Percentiles rank a stretch among this genome's conserved stretches.
phyloP scores from a whole-genome alignment of 139 green algal genomes.

The Astrephomene gubernaculifera region DNA sequence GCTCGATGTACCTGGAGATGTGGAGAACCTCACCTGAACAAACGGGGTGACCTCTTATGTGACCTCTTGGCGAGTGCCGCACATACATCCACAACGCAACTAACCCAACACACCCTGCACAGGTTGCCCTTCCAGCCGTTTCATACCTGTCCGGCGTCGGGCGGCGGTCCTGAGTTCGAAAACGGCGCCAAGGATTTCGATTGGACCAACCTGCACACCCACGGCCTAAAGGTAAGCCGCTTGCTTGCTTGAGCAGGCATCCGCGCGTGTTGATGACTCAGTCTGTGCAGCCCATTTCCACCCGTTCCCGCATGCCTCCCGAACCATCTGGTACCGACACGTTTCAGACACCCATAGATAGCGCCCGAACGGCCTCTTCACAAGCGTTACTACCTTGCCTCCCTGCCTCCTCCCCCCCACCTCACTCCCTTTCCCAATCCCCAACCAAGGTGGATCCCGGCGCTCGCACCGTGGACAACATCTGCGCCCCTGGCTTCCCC shows the following conservation, averaged over 20 bases:
- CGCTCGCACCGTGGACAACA: background rate
- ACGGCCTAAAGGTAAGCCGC: conserved; percentile 32
- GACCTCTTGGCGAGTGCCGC: background rate
- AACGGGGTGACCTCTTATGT: background rate
- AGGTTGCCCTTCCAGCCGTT: conserved; percentile 31
- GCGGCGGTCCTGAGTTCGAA: background rate
- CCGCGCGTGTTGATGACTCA: background rate
- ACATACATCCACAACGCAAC: background rate
- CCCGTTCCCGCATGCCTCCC: background rate
- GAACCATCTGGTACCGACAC: background rate
- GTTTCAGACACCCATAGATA: background rate
- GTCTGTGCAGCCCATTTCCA: background rate
- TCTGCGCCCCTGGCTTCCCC: background rate
- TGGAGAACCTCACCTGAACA: background rate
- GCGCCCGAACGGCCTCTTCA: background rate
- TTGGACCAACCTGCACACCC: conserved; percentile 41
- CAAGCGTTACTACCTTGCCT: no score
- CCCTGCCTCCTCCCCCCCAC: background rate
- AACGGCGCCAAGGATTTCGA: conserved; percentile 23
- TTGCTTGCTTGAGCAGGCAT: background rate
- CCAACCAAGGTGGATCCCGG: conserved; percentile 11
- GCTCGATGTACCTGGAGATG: no score
- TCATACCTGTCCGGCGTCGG: background rate
- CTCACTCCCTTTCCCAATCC: background rate
- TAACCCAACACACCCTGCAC: background rate